Conservation (phyloP, 2,329 filamentous ascomycete genomes). For the Rhytidhysteron rufulum region DNA sequence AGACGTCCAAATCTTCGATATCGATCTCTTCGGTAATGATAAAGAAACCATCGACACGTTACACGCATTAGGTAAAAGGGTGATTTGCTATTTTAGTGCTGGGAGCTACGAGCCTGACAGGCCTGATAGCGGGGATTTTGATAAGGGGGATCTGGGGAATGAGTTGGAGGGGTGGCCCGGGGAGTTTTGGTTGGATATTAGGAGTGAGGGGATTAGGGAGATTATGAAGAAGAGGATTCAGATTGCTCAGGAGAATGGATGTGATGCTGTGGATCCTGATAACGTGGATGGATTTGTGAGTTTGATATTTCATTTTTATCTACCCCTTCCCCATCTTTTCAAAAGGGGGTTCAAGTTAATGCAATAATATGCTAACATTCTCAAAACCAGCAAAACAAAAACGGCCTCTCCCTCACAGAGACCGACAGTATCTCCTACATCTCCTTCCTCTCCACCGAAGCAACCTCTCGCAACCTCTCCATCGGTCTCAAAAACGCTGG, state of each 20-base stretch:
- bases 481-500: slow-evolving; percentile 68
- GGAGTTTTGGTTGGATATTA: slow-evolving; percentile 64
- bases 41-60: slow-evolving; percentile 46
- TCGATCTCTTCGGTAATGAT: slow-evolving; percentile 55
- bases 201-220: slow-evolving; percentile 54
- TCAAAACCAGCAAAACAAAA: slow-evolving; percentile 52
- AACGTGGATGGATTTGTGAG: slow-evolving; percentile 64
- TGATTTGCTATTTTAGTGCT: slow-evolving; percentile 74
- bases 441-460: slow-evolving; percentile 55
- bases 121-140: slow-evolving; percentile 55
- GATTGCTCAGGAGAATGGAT: slow-evolving; percentile 58
- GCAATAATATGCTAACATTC: slow-evolving; percentile 4
- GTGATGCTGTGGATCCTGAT: slow-evolving; percentile 67
- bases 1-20: slow-evolving; percentile 58
- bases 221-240: slow-evolving; percentile 63
- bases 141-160: slow-evolving; percentile 53
- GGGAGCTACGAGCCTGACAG: slow-evolving; percentile 65
- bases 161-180: slow-evolving; percentile 60
- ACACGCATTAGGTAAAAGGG: slow-evolving; percentile 52
- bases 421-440: slow-evolving; percentile 58
- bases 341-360: not conserved
- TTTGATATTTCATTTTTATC: slow-evolving; percentile 8
- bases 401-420: slow-evolving; percentile 57
- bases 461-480: slow-evolving; percentile 53
- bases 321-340: slow-evolving; percentile 1